Base-by-base conservation (phyloP, 345 rosid genomes). In the Pistacia vera region DNA sequence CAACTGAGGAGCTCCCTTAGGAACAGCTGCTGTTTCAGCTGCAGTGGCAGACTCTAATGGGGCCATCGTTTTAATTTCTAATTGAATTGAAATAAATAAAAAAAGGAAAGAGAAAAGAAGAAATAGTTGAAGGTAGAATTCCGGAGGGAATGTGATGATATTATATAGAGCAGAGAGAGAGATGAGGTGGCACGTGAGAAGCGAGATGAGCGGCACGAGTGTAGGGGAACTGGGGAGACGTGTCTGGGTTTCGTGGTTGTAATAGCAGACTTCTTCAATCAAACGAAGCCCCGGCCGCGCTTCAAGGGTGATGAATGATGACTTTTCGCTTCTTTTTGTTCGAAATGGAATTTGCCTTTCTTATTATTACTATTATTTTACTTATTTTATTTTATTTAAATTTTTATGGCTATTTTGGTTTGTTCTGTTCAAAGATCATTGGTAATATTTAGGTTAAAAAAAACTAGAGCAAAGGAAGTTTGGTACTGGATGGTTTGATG, bases 1-100 rank as follows among this genome's bases (percentile, higher is more conserved):
- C 86, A 95, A 77, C 65, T 71, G 72, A 10, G 95, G 83, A 0
- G 77, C 58, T 61, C 66, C 74, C 66, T 9, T 70, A 3, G 85
- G 86, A 64, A 77, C 72, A 59, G 85, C 73, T 3, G 90, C 66
- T 16, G 87, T 59, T 14, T 84, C 80, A 0, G 82, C 82, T 5
- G 90, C 83, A 3, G 71, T 77, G 28, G 88, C 97, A 61, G 90
- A 86, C 17, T 88, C 95, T 92, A 91, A 85, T 48, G 12, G n/a
- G 18, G 63, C 55, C 51, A 28, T 18, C 20, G 22, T 41, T 12
- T 12, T 67, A 14, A 56, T 5, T 48, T 10, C 57, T 14, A 14
- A 63, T 5, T 30, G 38, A 9, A 11, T 30, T 16, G 30, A 25
- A 30, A 61, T 14, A 13, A 41, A 2, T 52, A 33, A 25, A 8